phyloP scores from a whole-genome alignment of 2,329 filamentous ascomycete species.

The Tetracladium maxilliforme region DNA sequence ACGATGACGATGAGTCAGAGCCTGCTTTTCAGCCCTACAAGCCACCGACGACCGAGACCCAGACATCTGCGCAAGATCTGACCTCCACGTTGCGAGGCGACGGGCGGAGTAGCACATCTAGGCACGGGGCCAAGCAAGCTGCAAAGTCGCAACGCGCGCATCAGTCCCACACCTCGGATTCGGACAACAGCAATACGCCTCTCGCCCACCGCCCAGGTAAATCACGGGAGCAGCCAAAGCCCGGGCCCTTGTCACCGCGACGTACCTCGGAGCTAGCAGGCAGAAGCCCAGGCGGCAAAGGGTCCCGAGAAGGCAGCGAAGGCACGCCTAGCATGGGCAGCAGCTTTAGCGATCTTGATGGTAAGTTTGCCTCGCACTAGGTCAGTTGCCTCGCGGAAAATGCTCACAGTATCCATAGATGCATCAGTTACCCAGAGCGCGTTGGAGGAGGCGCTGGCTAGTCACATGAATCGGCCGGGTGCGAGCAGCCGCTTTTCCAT shows the following conservation, averaged over 20 bases:
- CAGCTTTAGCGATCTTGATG: constrained; percentile 76
- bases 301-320: constrained; percentile 49
- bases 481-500: constrained; percentile 53
- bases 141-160: constrained; percentile 5
- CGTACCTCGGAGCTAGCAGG: constrained; percentile 42
- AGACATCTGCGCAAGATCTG: constrained; percentile 7
- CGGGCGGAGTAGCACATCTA: constrained; percentile 7
- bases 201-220: constrained; percentile 2
- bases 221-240: constrained; percentile 6
- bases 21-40: constrained; percentile 14
- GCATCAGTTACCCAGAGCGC: constrained; percentile 70
- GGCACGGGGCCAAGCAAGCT: constrained; percentile 6
- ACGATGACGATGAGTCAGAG: constrained; percentile 14
- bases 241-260: constrained; percentile 39
- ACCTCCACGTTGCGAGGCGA: constrained; percentile 13
- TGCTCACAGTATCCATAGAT: constrained; percentile 30
- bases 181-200: constrained; percentile 17
- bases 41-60: constrained; percentile 1
- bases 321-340: constrained; percentile 71
- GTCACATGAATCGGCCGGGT: constrained; percentile 48
- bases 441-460: constrained; percentile 63
- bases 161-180: constrained; percentile 37
- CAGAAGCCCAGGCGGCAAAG: constrained; percentile 34
- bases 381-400: too few species aligned
- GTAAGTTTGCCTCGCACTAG: constrained; percentile 21